Evolutionary conservation across 805 yeast genomes (phyloP), one percentile per base, ranked within the genome.

Genomic region (Hemisphaericaspora nanyangensis): DNA sequence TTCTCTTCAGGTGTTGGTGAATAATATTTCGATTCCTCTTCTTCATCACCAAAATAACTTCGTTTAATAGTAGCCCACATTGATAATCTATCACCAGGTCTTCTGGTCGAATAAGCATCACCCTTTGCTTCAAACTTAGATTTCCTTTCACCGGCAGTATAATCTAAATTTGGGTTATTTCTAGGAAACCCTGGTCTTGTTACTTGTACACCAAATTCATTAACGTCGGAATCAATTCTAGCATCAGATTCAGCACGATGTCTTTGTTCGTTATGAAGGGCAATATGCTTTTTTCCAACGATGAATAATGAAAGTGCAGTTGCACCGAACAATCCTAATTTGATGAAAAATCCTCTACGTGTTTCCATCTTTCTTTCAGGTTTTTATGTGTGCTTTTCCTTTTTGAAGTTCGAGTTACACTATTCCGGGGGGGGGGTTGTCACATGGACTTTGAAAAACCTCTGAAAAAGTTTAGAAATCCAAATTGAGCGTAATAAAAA

Each of bases 61-160:
- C 22, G 31, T 24, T 52, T 54, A 33, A 61, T 55, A 12, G 60
- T 36, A 20, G 52, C 41, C 39, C 49, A 58, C 52, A 68, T 52
- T 13, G 66, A 56, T 31, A 68, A 57, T 33, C 68, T 51, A 50
- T 80, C 89, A 44, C 85, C 86, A 12, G 71, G 61, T 40, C 65
- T 74, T 50, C 85, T 68, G n/a, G 79, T 65, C 28, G 63, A 56
- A 40, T 80, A 80, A 34, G 85, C 74, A 39, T 65, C 64, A 1
- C 87, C 86, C 1, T 82, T 70, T 5, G 89, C 91, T 48, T 81
- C 85, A 52, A 72, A 85, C 50, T 74, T 79, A 38, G 82, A 76
- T 45, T 79, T 78, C 44, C 89, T 63, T 31, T 60, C 51, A 17
- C 60, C 63, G 17, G 51, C 52, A 5, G 57, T 54, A 12, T 61